phyloP scores from a whole-genome alignment of 148 eudicot genomes.

The Camellia japonica region DNA sequence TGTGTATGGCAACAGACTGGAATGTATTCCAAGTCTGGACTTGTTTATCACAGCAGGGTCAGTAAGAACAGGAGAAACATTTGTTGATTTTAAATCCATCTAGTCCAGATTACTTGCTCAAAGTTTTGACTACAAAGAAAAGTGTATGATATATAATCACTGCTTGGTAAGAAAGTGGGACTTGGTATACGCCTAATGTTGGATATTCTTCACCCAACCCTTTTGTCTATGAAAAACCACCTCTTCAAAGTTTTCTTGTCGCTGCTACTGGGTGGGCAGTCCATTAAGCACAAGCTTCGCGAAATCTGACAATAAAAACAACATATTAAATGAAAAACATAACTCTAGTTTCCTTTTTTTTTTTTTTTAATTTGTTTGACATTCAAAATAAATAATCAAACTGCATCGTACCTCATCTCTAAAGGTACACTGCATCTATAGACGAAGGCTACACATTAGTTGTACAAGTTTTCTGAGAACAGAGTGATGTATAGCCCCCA shows the following conservation, averaged over 20 bases:
- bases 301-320: slow-evolving; percentile 35
- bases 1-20: slow-evolving; percentile 40
- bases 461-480: slow-evolving; percentile 4
- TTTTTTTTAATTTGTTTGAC: neutral
- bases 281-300: slow-evolving; percentile 62
- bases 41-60: slow-evolving; percentile 64
- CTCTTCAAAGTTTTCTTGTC: slow-evolving; percentile 71
- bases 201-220: slow-evolving; percentile 56
- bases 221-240: slow-evolving; percentile 91
- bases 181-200: neutral
- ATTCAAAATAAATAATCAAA: neutral
- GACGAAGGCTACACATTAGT: slow-evolving; percentile 25
- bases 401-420: slow-evolving; percentile 56
- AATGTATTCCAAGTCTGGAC: slow-evolving; percentile 51
- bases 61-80: slow-evolving; percentile 63
- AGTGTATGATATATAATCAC: neutral
- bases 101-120: slow-evolving; percentile 27
- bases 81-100: slow-evolving; percentile 60
- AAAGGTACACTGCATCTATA: slow-evolving; percentile 46
- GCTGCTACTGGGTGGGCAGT: slow-evolving; percentile 48
- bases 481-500: slow-evolving; percentile 9
- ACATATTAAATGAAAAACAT: neutral
- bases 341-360: neutral
- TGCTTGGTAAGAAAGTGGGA: neutral
- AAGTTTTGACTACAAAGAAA: neutral